A percentile compares a stretch with the other conserved stretches of the same genome.
Evolutionary conservation across 768 basidiomycete species (phyloP).

Genomic region (Amanita exitialis): DNA sequence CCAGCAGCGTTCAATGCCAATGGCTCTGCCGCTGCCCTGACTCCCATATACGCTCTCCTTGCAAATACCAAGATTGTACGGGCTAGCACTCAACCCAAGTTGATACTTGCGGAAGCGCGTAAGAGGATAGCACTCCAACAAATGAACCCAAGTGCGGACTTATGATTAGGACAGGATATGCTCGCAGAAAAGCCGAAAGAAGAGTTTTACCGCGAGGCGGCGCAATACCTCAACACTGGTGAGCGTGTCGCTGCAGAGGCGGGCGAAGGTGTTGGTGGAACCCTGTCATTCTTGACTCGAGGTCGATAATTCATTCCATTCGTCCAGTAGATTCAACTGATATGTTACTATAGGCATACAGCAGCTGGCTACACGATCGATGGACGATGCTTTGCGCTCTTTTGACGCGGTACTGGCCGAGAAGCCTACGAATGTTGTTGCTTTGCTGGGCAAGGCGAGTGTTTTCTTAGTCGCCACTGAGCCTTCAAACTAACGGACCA

Average conservation of each 20-base stretch:
- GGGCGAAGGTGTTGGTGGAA: conserved; percentile 47
- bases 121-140: conserved; percentile 20
- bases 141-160: not conserved
- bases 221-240: conserved; percentile 53
- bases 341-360: conserved; percentile 51
- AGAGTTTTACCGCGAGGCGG: conserved; percentile 60
- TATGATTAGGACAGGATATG: conserved; percentile 48
- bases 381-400: conserved; percentile 73
- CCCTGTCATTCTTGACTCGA: conserved; percentile 55
- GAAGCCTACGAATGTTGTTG: conserved; percentile 82
- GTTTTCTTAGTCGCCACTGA: not conserved
- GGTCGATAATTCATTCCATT: conserved; percentile 26
- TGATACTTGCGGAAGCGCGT: conserved; percentile 67
- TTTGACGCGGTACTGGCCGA: conserved; percentile 73
- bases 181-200: conserved; percentile 57
- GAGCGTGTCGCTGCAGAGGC: conserved; percentile 46
- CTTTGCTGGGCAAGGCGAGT: conserved; percentile 75
- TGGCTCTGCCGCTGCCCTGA: conserved; percentile 39
- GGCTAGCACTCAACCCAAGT: conserved; percentile 78
- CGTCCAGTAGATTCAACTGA: not conserved
- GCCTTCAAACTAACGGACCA: conserved; percentile 4
- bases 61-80: conserved; percentile 79
- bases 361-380: conserved; percentile 66
- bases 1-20: conserved; percentile 41
- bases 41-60: conserved; percentile 71